phyloP scores from a whole-genome alignment of 2,329 filamentous ascomycete genomes.

The Diaporthe sp. region DNA sequence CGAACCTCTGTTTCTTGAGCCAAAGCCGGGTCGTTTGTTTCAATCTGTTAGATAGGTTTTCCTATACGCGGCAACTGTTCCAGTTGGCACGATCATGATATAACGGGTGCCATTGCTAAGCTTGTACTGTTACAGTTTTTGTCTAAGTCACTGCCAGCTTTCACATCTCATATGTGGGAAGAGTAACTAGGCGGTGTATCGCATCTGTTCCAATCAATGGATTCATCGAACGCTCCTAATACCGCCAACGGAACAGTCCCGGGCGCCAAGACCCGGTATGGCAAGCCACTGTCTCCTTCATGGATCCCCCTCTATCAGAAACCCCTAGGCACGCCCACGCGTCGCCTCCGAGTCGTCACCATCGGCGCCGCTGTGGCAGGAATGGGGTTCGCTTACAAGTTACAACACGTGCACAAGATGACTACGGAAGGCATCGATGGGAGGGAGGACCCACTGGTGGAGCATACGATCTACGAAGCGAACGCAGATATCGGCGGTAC shows the following conservation, averaged over 20 bases:
- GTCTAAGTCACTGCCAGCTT: no score
- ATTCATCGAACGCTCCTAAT: not conserved
- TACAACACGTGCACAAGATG: conserved; percentile 34
- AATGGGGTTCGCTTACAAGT: conserved; percentile 31
- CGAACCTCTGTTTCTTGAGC: not conserved
- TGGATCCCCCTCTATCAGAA: conserved; percentile 34
- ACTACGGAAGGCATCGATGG: not conserved
- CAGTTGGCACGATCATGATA: not conserved
- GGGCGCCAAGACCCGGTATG: not conserved
- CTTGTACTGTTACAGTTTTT: not conserved
- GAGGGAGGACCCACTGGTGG: not conserved
- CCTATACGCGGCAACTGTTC: rapidly evolving
- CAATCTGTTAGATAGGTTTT: not conserved
- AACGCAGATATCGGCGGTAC: conserved; percentile 69
- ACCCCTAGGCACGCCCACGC: conserved; percentile 33
- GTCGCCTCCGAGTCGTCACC: conserved; percentile 34
- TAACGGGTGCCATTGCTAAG: not conserved
- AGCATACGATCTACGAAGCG: conserved; percentile 74
- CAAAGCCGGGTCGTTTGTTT: not conserved
- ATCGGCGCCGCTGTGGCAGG: conserved; percentile 35
- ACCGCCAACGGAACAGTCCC: not conserved
- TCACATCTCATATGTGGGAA: not conserved
- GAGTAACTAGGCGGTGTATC: no score
- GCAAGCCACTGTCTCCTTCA: conserved; percentile 27
- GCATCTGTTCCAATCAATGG: not conserved